Evolutionary conservation across 805 yeast species (phyloP), one percentile per base, ranked within the genome.

Genomic region (Yamadazyma sp.): DNA sequence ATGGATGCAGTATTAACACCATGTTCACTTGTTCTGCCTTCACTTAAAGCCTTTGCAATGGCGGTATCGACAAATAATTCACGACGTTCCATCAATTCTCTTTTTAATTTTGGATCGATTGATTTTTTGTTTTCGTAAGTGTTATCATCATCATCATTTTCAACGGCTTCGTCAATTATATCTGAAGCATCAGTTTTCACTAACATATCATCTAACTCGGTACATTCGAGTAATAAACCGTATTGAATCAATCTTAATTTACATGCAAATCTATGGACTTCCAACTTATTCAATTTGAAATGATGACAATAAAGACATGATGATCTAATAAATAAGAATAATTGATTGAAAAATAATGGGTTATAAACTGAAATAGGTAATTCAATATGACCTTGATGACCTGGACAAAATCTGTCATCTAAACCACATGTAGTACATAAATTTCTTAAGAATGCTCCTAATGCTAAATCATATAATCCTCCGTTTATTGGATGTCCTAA

Each of bases 361-460:
- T 87, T 91, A 70, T 87, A 93, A 28, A 86, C 94, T 4, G 98
- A 95, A 27, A 88, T 82, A 5, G 99, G 99, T 45, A 93, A 73
- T 58, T 91, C 97, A 45, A 93, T 88, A 60, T 93, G 98, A 42
- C 99, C 99, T 60, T 88, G 87, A 60, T 93, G 99, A 30, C 99
- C 99, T 4, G 97, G 97, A 68, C 99, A 93, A 50, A 78, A 81
- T 55, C 83, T 80, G 49, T 91, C 97, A 57, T 89, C 96, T 43
- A 91, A 70, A 13, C 98, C 96, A 75, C 99, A 93, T 1, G 98
- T 91, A 15, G 93, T 75, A 76, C 99, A 88, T 32, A 85, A 71
- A 58, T 91, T 86, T 53, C 82, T 75, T 43, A 87, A 69, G 53
- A 88, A 93, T 0, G 98, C 98, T 47, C 99, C 99, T 26, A 93